phyloP scores from a whole-genome alignment of 352 stramenopile genomes.

The Globisporangium yorkense region DNA sequence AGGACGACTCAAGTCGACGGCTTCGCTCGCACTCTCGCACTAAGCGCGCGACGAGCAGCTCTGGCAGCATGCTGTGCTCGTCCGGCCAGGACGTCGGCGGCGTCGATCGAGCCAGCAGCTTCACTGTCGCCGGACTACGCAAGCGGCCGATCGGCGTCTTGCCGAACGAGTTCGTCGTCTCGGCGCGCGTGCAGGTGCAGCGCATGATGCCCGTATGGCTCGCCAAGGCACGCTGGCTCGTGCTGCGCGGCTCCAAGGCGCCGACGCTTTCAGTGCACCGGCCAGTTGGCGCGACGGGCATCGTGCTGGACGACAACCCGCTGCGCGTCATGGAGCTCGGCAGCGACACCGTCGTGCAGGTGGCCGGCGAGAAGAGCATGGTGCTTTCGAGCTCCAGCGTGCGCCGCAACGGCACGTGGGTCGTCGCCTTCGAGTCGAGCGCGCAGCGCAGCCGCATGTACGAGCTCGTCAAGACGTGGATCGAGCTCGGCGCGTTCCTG shows the following conservation, averaged over 20 bases:
- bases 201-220: slow-evolving; percentile 53
- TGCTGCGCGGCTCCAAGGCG: slow-evolving; percentile 56
- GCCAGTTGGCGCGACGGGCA: slow-evolving; percentile 14
- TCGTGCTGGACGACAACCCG: slow-evolving; percentile 30
- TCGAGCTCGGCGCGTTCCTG: slow-evolving; percentile 45
- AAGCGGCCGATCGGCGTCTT: slow-evolving; percentile 25
- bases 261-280: slow-evolving; percentile 49
- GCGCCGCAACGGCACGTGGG: slow-evolving; percentile 47
- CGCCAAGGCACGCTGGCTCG: slow-evolving; percentile 43
- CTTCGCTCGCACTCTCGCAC: background rate
- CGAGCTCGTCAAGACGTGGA: slow-evolving; percentile 48
- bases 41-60: background rate
- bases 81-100: background rate
- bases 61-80: background rate
- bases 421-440: slow-evolving; percentile 37
- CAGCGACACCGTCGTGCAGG: slow-evolving; percentile 34
- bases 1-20: background rate
- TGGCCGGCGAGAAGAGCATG: slow-evolving; percentile 37
- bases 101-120: background rate
- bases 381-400: slow-evolving; percentile 47
- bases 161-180: slow-evolving; percentile 44
- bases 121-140: background rate
- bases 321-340: slow-evolving; percentile 51
- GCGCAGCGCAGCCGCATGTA: slow-evolving; percentile 38
- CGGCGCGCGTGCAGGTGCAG: slow-evolving; percentile 38